Evolutionary conservation across 2,329 filamentous ascomycete species (phyloP).

Genomic region (Colletotrichum gloeosporioides): DNA sequence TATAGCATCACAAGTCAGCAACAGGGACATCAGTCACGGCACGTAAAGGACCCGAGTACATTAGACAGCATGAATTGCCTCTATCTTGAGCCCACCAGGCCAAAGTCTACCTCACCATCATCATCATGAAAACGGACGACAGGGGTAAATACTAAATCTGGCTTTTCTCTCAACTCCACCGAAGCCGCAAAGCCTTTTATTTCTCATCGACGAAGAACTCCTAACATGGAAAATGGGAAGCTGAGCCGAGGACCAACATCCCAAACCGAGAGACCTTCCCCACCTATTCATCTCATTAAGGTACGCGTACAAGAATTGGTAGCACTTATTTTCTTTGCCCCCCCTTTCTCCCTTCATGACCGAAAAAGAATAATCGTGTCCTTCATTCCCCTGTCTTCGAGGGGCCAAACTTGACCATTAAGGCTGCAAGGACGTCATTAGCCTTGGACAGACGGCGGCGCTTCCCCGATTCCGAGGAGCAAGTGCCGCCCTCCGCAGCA

Average conservation of each 20-base stretch:
- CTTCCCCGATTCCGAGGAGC: not conserved
- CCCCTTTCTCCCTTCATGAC: conserved; percentile 13
- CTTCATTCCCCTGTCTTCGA: conserved; percentile 6
- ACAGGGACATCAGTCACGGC: not conserved
- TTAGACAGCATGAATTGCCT: not conserved
- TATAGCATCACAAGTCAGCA: not conserved
- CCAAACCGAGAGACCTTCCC: not conserved
- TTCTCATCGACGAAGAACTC: conserved; percentile 14
- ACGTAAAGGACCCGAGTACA: not conserved
- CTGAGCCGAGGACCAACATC: not conserved
- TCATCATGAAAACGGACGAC: not conserved
- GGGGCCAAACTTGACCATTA: conserved; percentile 19
- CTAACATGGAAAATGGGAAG: conserved; percentile 5
- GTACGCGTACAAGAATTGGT: conserved; percentile 26
- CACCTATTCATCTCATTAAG: conserved; percentile 22
- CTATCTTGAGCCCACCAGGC: not conserved
- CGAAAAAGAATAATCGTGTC: conserved; percentile 12
- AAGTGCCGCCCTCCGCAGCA: not conserved
- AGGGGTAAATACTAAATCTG: not conserved
- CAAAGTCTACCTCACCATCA: not conserved
- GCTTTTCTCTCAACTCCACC: conserved; percentile 3
- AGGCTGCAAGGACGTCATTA: conserved; percentile 19
- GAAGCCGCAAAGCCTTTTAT: conserved; percentile 9
- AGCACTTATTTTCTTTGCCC: conserved; percentile 21
- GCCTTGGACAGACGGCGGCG: not conserved